Conservation (phyloP, 345 rosid species). For the Barbarea vulgaris region DNA sequence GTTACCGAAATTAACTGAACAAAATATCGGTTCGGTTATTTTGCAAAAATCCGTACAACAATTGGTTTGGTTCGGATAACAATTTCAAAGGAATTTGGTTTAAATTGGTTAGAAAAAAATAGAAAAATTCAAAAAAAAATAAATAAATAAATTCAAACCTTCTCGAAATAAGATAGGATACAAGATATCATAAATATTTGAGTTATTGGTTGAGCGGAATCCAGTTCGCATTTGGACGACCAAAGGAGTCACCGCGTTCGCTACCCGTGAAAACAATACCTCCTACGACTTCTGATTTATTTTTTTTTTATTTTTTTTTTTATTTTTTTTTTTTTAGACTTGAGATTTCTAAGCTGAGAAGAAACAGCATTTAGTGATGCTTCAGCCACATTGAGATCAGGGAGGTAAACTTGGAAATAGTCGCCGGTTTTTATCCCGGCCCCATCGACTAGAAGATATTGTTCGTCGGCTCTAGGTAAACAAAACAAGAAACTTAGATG, state of each 20-base stretch:
- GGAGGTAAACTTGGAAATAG: conserved; percentile 60
- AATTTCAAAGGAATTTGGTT: not conserved
- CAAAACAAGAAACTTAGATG: no score
- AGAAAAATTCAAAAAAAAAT: no score
- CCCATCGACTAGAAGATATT: conserved; percentile 59
- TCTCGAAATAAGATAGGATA: not conserved
- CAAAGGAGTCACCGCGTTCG: conserved; percentile 61
- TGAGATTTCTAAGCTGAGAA: conserved; percentile 43
- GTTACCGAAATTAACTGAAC: not conserved
- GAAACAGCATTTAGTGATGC: conserved; percentile 46
- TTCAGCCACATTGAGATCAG: conserved; percentile 50
- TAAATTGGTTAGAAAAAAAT: not conserved
- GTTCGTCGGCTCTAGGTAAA: conserved; percentile 62
- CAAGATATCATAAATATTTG: not conserved
- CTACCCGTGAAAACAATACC: conserved; percentile 64
- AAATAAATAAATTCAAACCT: not conserved
- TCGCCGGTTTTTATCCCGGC: conserved; percentile 66
- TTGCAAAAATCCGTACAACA: not conserved
- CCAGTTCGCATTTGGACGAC: conserved; percentile 46
- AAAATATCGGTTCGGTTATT: not conserved
- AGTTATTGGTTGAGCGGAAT: not conserved
- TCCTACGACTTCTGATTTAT: conserved; percentile 68
- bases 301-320: no score
- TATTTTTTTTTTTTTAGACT: conserved; percentile 57
- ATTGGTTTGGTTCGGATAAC: not conserved